Base-by-base conservation (phyloP, 129 eudicot species). In the Centella asiatica region DNA sequence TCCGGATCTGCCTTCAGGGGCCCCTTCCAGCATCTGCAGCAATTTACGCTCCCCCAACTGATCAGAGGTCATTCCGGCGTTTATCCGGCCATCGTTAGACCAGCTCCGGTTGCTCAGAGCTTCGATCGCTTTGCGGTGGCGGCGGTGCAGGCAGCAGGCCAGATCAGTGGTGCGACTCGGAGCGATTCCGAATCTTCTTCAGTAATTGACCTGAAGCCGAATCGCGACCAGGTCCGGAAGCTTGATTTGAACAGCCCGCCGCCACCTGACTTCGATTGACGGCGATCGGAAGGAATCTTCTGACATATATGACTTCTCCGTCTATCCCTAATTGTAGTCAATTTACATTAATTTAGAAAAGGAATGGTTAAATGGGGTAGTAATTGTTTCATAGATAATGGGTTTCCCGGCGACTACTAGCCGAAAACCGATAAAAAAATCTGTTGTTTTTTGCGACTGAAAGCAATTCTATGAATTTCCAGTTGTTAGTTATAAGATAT, bases 131-230 rank as follows among this genome's bases (percentile, higher is more conserved):
- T 42, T 42, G 19, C 2, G 46, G 12, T 18, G 0, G 46, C n/a
- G 46, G 12, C 12, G 17, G 19, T 6, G 47, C 8, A 3, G 5
- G 45, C n/a, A 17, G 7, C 45, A 24, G n/a, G 28, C 10, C 27
- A 12, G 45, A 46, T 34, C 13, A 4, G 2, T 0, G 15, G 27
- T 12, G 63, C 45, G 28, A 5, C 29, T 10, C 45, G 34, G 29
- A 58, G 63, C 25, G 63, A 58, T 58, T 58, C 63, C n/a, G 46
- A 58, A n/a, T 58, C 63, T 4, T 58, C 63, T 6, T 34, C 63
- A 4, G 19, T 58, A 10, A n/a, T 58, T 34, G 47, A 58, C 40
- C n/a, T 34, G 46, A 34, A 57, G n/a, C n/a, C n/a, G n/a, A n/a
- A n/a, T n/a, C n/a, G 1, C 40, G 45, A 58, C 33, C 11, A 23